Conservation (phyloP, 345 rosid species). For the Citrus maxima region DNA sequence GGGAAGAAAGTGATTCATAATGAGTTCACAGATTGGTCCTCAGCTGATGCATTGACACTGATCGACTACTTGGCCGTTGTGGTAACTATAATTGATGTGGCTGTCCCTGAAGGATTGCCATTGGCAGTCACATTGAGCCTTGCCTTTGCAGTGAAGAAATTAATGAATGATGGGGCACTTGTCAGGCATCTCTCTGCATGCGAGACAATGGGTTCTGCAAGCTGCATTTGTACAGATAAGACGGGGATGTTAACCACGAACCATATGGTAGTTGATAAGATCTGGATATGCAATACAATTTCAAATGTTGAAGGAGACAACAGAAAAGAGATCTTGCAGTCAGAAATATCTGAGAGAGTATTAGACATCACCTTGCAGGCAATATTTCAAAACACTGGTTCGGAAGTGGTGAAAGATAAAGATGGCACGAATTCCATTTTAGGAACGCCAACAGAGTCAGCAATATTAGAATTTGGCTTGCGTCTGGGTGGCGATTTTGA, state of each 20-base stretch:
- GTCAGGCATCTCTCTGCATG: slow-evolving; percentile 94
- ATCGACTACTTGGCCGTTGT: slow-evolving; percentile 83
- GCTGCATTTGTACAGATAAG: slow-evolving; percentile 92
- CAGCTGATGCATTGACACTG: slow-evolving; percentile 62
- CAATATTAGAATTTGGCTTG: slow-evolving; percentile 82
- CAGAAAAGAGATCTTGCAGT: slow-evolving; percentile 30
- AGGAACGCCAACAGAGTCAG: slow-evolving; percentile 93
- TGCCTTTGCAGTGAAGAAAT: slow-evolving; percentile 92
- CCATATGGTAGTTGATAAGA: slow-evolving; percentile 84
- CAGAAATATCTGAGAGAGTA: slow-evolving; percentile 46
- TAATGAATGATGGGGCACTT: slow-evolving; percentile 86
- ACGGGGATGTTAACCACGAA: slow-evolving; percentile 93
- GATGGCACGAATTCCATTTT: slow-evolving; percentile 57
- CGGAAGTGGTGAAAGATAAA: slow-evolving; percentile 81
- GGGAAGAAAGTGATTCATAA: slow-evolving; percentile 46
- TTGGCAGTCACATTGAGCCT: slow-evolving; percentile 93
- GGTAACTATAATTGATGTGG: slow-evolving; percentile 89
- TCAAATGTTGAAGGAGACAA: slow-evolving; percentile 33
- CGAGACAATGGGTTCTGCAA: slow-evolving; percentile 97
- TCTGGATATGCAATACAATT: slow-evolving; percentile 57
- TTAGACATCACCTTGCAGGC: slow-evolving; percentile 52
- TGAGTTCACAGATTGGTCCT: slow-evolving; percentile 62
- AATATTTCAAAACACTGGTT: slow-evolving; percentile 73
- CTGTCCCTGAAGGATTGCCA: slow-evolving; percentile 97
- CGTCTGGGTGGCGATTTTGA: slow-evolving; percentile 66